Conservation (phyloP, 225 moss, liverwort and hornwort genomes). For the Bryoerythrophyllum caledonicum region DNA sequence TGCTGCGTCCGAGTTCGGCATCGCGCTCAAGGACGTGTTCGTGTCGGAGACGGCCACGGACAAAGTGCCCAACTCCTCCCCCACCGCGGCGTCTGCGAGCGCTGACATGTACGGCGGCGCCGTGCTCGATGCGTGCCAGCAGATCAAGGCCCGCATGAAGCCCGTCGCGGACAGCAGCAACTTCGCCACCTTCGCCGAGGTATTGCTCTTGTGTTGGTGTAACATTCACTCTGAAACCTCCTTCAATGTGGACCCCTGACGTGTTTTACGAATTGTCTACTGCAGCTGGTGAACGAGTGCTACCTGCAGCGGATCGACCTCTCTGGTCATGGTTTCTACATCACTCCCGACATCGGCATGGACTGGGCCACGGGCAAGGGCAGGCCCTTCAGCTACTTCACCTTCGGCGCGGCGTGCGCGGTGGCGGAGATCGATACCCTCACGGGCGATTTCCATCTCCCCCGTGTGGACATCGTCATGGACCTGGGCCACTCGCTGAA, state of each 20-base stretch:
- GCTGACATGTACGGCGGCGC: conserved; percentile 99
- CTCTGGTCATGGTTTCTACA: conserved; percentile 94
- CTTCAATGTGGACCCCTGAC: too few species aligned
- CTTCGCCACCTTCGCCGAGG: conserved; percentile 73
- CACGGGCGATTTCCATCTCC: conserved; percentile 83
- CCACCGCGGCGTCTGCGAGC: conserved; percentile 97
- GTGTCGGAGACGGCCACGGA: conserved; percentile 95
- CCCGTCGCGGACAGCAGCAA: conserved; percentile 52
- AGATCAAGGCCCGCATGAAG: conserved; percentile 77
- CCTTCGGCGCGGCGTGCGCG: conserved; percentile 88
- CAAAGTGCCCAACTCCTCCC: conserved; percentile 97
- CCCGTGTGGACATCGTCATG: conserved; percentile 93
- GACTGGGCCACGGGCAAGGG: conserved; percentile 83
- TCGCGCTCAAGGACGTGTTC: conserved; percentile 70
- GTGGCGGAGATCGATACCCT: conserved; percentile 78
- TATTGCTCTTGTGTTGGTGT: conserved; percentile 17
- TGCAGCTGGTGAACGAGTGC: conserved; percentile 75
- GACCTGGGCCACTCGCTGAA: conserved; percentile 90
- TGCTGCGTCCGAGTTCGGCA: conserved; percentile 74
- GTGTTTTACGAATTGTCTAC: conserved; percentile 11
- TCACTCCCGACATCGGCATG: conserved; percentile 92
- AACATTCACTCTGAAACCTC: too few species aligned
- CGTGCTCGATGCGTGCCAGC: conserved; percentile 85
- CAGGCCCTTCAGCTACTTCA: conserved; percentile 78
- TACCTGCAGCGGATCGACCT: conserved; percentile 81